A percentile compares a stretch with the other conserved stretches of the same genome.
These are phyloP conservation scores for Alloteropsis angusta DNA, from an alignment of 202 grass and related monocot species.

Conservation along the genomic window DNA sequence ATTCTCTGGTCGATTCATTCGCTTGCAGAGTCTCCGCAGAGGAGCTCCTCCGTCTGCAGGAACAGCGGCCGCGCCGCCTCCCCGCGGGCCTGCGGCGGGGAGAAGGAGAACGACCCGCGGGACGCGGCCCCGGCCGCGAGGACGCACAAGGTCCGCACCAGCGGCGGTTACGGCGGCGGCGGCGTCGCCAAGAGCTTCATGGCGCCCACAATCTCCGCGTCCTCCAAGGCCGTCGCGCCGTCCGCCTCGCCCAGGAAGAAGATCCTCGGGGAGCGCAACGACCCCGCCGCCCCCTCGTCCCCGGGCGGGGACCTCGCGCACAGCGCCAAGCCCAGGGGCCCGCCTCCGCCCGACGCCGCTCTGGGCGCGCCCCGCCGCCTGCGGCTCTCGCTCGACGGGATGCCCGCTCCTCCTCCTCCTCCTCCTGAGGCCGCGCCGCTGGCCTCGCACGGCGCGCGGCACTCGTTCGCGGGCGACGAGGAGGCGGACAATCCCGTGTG, in stretches of 20 bases:
- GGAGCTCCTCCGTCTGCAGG: slow-evolving; percentile 31
- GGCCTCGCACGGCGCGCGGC: not conserved
- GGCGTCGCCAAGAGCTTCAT: slow-evolving; percentile 63
- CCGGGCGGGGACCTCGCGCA: slow-evolving; percentile 8
- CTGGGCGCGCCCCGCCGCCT: not conserved
- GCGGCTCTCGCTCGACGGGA: slow-evolving; percentile 22
- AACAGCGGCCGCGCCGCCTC: slow-evolving; percentile 8
- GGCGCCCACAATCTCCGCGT: slow-evolving; percentile 77
- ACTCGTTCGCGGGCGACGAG: slow-evolving; percentile 1
- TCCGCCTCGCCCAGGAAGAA: slow-evolving; percentile 40
- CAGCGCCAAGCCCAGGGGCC: not conserved
- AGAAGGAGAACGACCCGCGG: slow-evolving; percentile 74
- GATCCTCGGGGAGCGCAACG: slow-evolving; percentile 65
- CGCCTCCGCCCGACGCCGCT: not conserved
- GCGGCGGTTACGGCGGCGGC: not conserved
- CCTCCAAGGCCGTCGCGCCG: slow-evolving; percentile 56
- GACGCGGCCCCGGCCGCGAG: slow-evolving; percentile 5
- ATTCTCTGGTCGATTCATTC: not conserved
- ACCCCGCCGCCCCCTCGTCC: slow-evolving; percentile 12
- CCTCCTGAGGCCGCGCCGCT: not conserved
- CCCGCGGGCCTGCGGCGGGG: slow-evolving; percentile 13
- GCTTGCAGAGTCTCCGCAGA: slow-evolving; percentile 41
- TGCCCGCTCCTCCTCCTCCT: not conserved
- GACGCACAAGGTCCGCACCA: slow-evolving; percentile 10
- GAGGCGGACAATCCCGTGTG: not conserved